Conservation (phyloP, 805 yeast genomes). For the Starmerella kuoi region DNA sequence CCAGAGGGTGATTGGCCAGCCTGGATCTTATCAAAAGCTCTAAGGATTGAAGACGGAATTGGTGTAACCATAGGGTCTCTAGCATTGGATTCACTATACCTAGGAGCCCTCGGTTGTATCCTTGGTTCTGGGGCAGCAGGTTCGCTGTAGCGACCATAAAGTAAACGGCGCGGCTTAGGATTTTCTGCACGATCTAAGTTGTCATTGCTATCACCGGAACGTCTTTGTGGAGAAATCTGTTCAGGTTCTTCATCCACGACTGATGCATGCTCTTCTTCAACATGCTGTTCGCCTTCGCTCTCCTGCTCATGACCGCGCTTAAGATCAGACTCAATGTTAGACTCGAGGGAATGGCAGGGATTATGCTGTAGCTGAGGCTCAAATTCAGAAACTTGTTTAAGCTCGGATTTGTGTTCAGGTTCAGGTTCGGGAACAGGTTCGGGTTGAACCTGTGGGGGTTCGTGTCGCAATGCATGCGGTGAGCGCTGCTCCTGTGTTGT, state of each 20-base stretch:
- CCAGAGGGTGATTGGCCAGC: neutral
- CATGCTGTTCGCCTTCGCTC: too few species aligned
- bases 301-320: too few species aligned
- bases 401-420: neutral
- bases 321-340: too few species aligned
- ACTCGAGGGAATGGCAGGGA: too few species aligned
- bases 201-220: neutral
- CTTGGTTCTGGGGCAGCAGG: neutral
- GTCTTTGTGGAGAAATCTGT: neutral
- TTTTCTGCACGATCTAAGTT: neutral
- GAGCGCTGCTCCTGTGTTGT: too few species aligned
- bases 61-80: neutral
- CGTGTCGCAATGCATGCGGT: too few species aligned
- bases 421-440: neutral
- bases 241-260: too few species aligned
- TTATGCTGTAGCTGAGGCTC: too few species aligned
- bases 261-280: too few species aligned
- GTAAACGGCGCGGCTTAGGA: neutral
- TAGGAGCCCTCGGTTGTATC: neutral
- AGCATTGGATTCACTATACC: neutral
- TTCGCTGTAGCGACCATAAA: slow-evolving; percentile 1
- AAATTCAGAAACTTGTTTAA: too few species aligned
- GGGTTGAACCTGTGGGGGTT: neutral
- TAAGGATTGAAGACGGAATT: neutral
- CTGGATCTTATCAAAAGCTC: neutral